Evolutionary conservation across 306 rosid species (phyloP).

Genomic region (barrel medic (Medicago truncatula)): DNA sequence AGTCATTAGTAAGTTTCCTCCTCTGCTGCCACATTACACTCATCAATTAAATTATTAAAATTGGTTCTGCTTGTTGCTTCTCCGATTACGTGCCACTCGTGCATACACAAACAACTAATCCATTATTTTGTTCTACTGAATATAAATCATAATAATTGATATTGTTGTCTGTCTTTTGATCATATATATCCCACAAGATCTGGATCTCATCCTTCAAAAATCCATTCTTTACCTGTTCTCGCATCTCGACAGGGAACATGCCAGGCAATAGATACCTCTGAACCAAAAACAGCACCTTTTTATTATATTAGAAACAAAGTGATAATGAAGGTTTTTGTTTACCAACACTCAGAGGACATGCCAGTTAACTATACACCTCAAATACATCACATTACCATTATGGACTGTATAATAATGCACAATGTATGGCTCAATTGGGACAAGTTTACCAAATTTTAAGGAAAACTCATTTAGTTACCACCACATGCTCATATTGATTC

Average conservation of each 20-base stretch:
- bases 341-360: neutral
- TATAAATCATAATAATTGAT: too few species aligned
- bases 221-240: neutral
- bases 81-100: too few species aligned
- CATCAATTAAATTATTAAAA: slow-evolving; percentile 23
- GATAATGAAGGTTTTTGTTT: neutral
- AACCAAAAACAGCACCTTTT: neutral
- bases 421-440: slow-evolving; percentile 52
- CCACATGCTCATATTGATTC: too few species aligned
- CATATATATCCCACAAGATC: neutral
- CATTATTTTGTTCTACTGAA: neutral
- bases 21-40: slow-evolving; percentile 50
- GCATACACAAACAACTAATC: too few species aligned
- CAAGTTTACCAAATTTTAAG: slow-evolving; percentile 41
- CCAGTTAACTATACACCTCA: slow-evolving; percentile 17
- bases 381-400: neutral
- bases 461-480: neutral
- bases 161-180: too few species aligned
- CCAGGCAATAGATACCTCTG: neutral
- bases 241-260: neutral
- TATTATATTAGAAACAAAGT: neutral
- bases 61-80: neutral
- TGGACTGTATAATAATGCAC: slow-evolving; percentile 26
- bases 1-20: slow-evolving; percentile 47
- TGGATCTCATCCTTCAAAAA: neutral